phyloP scores from a whole-genome alignment of 768 basidiomycete genomes.

The Termitomyces sp. region DNA sequence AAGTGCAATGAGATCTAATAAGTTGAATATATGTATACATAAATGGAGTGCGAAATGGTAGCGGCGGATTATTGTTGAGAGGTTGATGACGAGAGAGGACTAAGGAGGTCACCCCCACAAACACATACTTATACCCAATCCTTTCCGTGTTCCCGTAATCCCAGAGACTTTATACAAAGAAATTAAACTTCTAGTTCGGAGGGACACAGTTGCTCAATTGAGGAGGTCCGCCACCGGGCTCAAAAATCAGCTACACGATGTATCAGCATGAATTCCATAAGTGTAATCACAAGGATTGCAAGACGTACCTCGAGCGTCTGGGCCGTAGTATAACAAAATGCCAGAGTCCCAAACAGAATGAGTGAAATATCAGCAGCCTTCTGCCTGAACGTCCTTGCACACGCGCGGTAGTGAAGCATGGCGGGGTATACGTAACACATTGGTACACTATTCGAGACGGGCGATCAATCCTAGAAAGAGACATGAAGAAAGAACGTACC shows the following conservation, averaged over 20 bases:
- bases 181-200: not conserved
- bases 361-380: constrained; percentile 67
- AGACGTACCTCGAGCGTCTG: constrained; percentile 67
- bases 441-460: constrained; percentile 59
- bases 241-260: constrained; percentile 9
- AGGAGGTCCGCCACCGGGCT: constrained; percentile 10
- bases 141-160: not conserved
- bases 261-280: not conserved
- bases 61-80: not conserved
- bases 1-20: too few relatives aligned
- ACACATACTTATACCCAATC: not conserved
- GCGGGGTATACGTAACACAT: constrained; percentile 93
- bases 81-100: too few relatives aligned
- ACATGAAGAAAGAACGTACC: constrained; percentile 43
- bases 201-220: constrained; percentile 13
- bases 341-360: constrained; percentile 68
- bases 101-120: too few relatives aligned
- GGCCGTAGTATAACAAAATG: constrained; percentile 71
- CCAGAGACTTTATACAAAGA: not conserved
- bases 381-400: constrained; percentile 62
- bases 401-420: constrained; percentile 87
- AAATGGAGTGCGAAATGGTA: not conserved
- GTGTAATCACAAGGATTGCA: not conserved
- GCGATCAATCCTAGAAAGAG: not conserved
- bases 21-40: not conserved